Base-by-base conservation (phyloP, 1,284 basidiomycete species). In the Pisolithus thermaeus region DNA sequence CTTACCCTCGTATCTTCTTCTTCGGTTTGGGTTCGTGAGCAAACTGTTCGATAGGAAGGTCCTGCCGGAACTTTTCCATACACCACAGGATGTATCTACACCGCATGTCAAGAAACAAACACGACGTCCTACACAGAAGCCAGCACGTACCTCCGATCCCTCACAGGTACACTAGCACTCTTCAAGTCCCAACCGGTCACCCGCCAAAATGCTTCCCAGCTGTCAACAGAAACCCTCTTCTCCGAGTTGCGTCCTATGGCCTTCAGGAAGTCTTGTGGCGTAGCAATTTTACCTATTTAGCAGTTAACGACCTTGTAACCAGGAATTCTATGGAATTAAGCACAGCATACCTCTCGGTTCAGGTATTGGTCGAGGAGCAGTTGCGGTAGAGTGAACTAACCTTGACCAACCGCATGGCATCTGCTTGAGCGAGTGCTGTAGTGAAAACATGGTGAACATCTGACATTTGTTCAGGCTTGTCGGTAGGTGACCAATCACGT, bases 1-100 rank as follows among this genome's bases (percentile, higher is more conserved):
- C 83, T 60, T 58, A 89, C 87, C 87, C 87, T 69, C 89, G 75
- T 60, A 88, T 76, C 56, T 78, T 87, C 72, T 89, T 91, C 70
- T 80, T 86, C 14, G 83, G 78, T 59, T 69, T 78, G 9, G 76
- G 65, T 47, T 83, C 79, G 57, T 87, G 79, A 4, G 81, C 83
- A 64, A 89, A 88, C 12, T 77, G 72, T 20, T 70, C 61, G 3
- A 86, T 73, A 1, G 79, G 69, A 37, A 74, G 58, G 1, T 80
- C 82, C 53, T 75, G 74, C 36, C 87, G 75, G 65, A 77, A 92
- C 61, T 87, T 90, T 61, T 88, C 81, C 79, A 90, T 82, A 57
- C 84, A 83, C 89, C 89, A 91, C 16, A 92, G 69, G 54, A 90
- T 79, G 60, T 90, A 91, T 60, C 87, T 90, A 56, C 25, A 43